These are phyloP conservation scores for Heterobasidion parviporum DNA, from an alignment of 1,284 basidiomycete species.

Conservation along the genomic window DNA sequence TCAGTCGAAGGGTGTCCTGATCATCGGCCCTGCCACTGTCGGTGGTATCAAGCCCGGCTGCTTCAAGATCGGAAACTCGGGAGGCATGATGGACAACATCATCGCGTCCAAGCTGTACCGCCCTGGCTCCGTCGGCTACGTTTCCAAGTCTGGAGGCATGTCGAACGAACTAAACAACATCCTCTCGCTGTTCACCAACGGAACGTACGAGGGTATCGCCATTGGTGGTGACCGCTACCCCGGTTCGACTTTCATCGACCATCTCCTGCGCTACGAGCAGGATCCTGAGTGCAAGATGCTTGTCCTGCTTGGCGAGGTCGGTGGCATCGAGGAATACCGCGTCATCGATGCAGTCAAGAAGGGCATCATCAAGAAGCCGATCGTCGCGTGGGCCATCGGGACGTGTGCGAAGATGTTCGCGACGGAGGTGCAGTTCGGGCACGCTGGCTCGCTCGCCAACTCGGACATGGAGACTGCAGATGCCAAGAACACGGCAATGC, in stretches of 20 bases:
- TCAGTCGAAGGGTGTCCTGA: conserved; percentile 80
- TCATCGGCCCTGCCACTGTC: conserved; percentile 97
- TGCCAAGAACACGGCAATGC: conserved; percentile 96
- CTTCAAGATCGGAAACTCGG: conserved; percentile 99
- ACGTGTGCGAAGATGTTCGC: conserved; percentile 99
- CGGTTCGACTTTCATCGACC: conserved; percentile 98
- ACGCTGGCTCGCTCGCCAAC: conserved; percentile 98
- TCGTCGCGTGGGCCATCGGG: conserved; percentile 98
- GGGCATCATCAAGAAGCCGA: conserved; percentile 94
- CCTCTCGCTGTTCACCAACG: conserved; percentile 94
- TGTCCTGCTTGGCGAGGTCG: conserved; percentile 96
- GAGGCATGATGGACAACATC: conserved; percentile 99
- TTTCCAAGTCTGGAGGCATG: conserved; percentile 99
- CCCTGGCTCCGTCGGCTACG: conserved; percentile 94
- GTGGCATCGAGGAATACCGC: conserved; percentile 98
- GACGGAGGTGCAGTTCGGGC: conserved; percentile 98
- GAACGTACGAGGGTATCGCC: conserved; percentile 99
- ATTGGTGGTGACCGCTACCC: conserved; percentile 99
- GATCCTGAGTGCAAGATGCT: conserved; percentile 99
- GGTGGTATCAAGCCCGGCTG: conserved; percentile 99
- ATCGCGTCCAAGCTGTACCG: conserved; percentile 98
- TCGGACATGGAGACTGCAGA: conserved; percentile 96
- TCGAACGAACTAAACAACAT: conserved; percentile 99
- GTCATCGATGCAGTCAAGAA: conserved; percentile 97
- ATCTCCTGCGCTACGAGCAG: conserved; percentile 93